A percentile compares a stretch with the other conserved stretches of the same genome.
Evolutionary conservation across 2,329 filamentous ascomycete genomes (phyloP).

Genomic region (Pseudogymnoascus sp.): DNA sequence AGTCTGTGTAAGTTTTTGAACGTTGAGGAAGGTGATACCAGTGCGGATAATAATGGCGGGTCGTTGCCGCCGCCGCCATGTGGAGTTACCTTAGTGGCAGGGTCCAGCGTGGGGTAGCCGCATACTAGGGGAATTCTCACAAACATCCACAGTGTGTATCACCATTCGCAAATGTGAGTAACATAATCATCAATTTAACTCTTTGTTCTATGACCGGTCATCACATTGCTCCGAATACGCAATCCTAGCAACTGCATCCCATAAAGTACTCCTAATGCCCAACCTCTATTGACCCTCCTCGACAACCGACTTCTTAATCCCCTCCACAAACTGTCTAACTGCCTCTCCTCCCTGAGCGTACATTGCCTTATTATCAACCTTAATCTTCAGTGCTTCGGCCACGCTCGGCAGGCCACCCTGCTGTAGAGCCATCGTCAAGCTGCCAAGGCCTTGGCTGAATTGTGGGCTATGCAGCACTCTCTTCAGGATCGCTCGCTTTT

Average conservation of each 20-base stretch:
- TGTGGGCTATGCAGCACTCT: conserved; percentile 84
- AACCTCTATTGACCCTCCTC: conserved; percentile 32
- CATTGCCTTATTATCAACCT: conserved; percentile 77
- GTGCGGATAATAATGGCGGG: background rate
- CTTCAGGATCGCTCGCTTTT: conserved; percentile 75
- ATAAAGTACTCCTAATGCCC: background rate
- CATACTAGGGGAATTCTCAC: background rate
- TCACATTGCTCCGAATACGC: background rate
- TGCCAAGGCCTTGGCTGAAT: conserved; percentile 77
- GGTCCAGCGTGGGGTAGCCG: background rate
- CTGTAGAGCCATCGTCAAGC: conserved; percentile 76
- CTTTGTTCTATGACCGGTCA: background rate
- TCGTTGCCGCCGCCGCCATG: background rate
- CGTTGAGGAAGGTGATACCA: background rate
- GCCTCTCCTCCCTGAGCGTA: conserved; percentile 85
- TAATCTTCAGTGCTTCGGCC: conserved; percentile 73
- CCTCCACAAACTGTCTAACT: conserved; percentile 83
- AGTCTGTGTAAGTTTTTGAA: background rate
- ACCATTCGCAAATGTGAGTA: background rate
- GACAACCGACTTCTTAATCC: conserved; percentile 72
- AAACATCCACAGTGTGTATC: background rate
- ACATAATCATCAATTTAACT: background rate
- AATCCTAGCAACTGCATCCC: background rate
- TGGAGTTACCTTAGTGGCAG: background rate
- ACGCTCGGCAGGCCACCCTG: conserved; percentile 89